phyloP scores from a whole-genome alignment of 176 grass and related monocot genomes.

The Alopecurus myosuroides region DNA sequence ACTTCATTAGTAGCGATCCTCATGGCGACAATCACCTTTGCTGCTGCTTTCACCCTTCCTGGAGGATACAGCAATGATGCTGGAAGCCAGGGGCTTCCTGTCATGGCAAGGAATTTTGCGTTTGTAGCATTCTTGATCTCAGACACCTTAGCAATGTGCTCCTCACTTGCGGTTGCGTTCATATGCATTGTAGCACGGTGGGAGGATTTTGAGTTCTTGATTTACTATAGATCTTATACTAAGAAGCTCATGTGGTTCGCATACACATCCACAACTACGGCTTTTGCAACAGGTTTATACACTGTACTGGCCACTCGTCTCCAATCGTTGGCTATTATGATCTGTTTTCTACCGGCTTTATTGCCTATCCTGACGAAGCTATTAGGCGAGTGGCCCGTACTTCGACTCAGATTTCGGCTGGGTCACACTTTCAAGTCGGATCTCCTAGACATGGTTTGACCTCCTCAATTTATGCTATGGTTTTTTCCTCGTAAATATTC shows the following conservation, averaged over 20 bases:
- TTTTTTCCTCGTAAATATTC: background rate
- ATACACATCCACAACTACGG: background rate
- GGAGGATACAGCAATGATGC: background rate
- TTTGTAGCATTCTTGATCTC: conserved; percentile 16
- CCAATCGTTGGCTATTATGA: background rate
- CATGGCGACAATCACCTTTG: conserved; percentile 4
- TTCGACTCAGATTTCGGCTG: background rate
- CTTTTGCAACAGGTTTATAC: conserved; percentile 6
- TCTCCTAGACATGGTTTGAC: conserved; percentile 16
- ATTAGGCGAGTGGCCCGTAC: background rate
- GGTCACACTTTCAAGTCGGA: background rate
- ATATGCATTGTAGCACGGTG: conserved; percentile 14
- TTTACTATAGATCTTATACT: conserved; percentile 13
- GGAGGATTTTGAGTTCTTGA: conserved; percentile 24
- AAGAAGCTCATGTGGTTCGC: conserved; percentile 25
- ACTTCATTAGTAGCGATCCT: conserved; percentile 26
- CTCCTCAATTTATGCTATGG: background rate
- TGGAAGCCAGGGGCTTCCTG: conserved; percentile 7
- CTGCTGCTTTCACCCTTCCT: conserved; percentile 7
- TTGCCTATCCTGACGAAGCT: background rate
- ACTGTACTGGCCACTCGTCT: background rate
- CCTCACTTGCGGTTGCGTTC: conserved; percentile 3
- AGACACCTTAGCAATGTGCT: conserved; percentile 14
- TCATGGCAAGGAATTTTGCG: conserved; percentile 3
- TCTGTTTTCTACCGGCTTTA: background rate